phyloP scores from a whole-genome alignment of 2,329 filamentous ascomycete genomes.

The Aureobasidium sp. region DNA sequence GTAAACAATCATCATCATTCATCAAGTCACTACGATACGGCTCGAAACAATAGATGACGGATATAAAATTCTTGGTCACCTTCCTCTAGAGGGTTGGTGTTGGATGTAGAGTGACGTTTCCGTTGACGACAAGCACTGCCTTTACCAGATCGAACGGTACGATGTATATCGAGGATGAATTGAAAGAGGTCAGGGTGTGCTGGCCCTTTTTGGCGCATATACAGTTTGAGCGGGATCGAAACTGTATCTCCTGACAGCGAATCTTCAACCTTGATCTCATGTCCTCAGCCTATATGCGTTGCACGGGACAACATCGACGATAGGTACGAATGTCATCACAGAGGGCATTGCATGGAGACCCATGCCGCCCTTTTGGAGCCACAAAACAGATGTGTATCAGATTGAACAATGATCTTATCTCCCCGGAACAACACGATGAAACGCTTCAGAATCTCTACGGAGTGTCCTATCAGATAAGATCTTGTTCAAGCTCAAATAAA shows the following conservation, averaged over 20 bases:
- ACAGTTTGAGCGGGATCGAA: background rate
- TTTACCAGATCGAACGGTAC: background rate
- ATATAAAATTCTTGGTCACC: background rate
- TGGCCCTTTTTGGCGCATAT: background rate
- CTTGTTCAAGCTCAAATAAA: too few relatives aligned
- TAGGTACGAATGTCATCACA: background rate
- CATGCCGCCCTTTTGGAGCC: background rate
- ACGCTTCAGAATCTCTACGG: too few relatives aligned
- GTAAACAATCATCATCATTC: background rate
- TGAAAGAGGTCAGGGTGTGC: background rate
- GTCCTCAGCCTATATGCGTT: background rate
- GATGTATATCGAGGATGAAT: background rate
- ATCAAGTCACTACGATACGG: background rate
- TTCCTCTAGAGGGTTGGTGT: background rate
- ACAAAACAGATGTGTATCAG: background rate
- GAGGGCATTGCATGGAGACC: background rate
- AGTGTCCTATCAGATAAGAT: too few relatives aligned
- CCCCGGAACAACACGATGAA: too few relatives aligned
- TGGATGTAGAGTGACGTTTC: background rate
- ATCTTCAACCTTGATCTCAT: background rate
- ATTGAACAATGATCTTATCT: too few relatives aligned
- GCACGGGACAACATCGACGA: background rate
- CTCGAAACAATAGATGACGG: background rate
- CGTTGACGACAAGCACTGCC: background rate
- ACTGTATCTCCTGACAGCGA: background rate